Conservation (phyloP, 805 yeast genomes). For the Debaryomyces prosopidis region DNA sequence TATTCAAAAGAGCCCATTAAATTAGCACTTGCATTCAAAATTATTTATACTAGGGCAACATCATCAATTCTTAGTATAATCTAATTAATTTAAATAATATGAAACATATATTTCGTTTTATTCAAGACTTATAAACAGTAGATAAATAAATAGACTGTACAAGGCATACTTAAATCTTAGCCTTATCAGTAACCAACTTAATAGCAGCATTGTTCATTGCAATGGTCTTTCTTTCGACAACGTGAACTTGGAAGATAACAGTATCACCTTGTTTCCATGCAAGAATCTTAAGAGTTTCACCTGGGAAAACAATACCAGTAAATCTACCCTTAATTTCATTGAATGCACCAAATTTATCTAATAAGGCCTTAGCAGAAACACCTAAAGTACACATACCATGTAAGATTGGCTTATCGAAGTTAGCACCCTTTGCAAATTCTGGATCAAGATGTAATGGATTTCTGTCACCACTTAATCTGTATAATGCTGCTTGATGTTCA, state of each 20-base stretch:
- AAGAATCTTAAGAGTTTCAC: slow-evolving; percentile 75
- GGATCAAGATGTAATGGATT: slow-evolving; percentile 97
- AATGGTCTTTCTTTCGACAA: slow-evolving; percentile 70
- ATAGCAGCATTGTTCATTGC: slow-evolving; percentile 90
- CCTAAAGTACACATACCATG: slow-evolving; percentile 94
- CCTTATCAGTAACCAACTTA: slow-evolving; percentile 46
- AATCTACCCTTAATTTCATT: slow-evolving; percentile 88
- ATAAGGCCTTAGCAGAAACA: slow-evolving; percentile 69
- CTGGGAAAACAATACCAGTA: slow-evolving; percentile 91
- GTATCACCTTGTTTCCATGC: slow-evolving; percentile 83
- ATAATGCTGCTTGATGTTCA: slow-evolving; percentile 80
- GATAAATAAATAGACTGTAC: slow-evolving; percentile 4
- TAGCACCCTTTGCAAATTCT: slow-evolving; percentile 80
- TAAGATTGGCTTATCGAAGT: slow-evolving; percentile 81
- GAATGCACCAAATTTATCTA: slow-evolving; percentile 79
- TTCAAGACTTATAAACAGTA: not conserved
- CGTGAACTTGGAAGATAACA: slow-evolving; percentile 78
- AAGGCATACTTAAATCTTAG: slow-evolving; percentile 31
- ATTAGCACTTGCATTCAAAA: not conserved
- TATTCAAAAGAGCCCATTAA: not conserved
- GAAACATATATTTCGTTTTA: too few species aligned
- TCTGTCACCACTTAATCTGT: slow-evolving; percentile 90
- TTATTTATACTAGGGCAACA: too few species aligned
- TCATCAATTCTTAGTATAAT: too few species aligned
- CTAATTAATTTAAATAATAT: too few species aligned